Conservation (phyloP, 2,329 filamentous ascomycete species). For the Grosmannia penicillata region DNA sequence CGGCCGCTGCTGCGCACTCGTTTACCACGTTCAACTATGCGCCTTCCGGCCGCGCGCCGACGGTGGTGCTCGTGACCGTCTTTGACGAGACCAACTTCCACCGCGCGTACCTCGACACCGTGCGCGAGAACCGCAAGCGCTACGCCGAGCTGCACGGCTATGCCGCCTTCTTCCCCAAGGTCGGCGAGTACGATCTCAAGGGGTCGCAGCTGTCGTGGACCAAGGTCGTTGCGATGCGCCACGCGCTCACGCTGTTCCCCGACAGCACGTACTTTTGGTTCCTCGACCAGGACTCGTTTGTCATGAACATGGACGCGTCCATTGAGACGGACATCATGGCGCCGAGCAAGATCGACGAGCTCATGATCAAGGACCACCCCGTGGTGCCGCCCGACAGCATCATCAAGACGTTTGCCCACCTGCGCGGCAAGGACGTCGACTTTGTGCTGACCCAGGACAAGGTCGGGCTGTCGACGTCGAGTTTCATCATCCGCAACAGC, state of each 20-base stretch:
- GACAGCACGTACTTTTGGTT: conserved; percentile 74
- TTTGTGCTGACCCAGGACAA: conserved; percentile 75
- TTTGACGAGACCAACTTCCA: conserved; percentile 54
- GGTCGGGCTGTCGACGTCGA: conserved; percentile 61
- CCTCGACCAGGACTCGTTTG: conserved; percentile 69
- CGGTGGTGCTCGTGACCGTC: conserved; percentile 72
- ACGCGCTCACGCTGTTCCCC: conserved; percentile 71
- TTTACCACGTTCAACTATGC: conserved; percentile 12
- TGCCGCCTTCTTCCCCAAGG: conserved; percentile 63
- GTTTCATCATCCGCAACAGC: conserved; percentile 66
- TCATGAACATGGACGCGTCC: conserved; percentile 65
- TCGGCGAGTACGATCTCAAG: conserved; percentile 59
- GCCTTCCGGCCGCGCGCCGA: conserved; percentile 38
- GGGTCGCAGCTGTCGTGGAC: conserved; percentile 52
- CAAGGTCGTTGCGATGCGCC: conserved; percentile 71
- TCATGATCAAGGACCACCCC: conserved; percentile 75
- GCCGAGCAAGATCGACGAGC: conserved; percentile 48
- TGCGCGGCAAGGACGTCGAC: conserved; percentile 65
- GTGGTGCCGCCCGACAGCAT: conserved; percentile 93
- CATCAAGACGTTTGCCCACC: conserved; percentile 80
- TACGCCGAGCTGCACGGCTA: conserved; percentile 88
- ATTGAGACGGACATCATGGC: conserved; percentile 60
- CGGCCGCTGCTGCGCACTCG: conserved; percentile 4
- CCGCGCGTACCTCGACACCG: conserved; percentile 51
- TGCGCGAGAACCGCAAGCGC: conserved; percentile 68